A percentile compares a stretch with the other conserved stretches of the same genome.
phyloP scores from a whole-genome alignment of 78 protist genomes.

The Dictyostelium firmibasis region DNA sequence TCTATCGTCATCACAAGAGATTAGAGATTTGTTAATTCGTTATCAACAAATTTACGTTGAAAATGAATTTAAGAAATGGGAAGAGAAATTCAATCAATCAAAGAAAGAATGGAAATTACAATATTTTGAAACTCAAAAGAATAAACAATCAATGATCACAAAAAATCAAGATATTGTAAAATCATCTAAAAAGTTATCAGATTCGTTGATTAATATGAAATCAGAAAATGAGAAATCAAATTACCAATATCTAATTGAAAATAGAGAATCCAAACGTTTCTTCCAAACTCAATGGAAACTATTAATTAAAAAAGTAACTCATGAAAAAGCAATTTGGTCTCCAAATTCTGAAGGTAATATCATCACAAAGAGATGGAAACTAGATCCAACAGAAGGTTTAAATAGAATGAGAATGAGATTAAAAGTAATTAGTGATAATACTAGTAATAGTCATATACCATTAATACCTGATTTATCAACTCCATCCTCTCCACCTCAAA shows the following conservation, averaged over 20 bases:
- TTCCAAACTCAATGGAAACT: constrained; percentile 63
- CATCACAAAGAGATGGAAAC: constrained; percentile 39
- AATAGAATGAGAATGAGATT: constrained; percentile 64
- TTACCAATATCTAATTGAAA: background rate
- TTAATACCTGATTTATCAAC: background rate
- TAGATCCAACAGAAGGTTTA: constrained; percentile 80
- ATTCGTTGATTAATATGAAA: constrained; percentile 15
- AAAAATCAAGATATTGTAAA: constrained; percentile 50
- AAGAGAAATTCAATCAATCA: constrained; percentile 24
- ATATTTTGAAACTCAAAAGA: constrained; percentile 57
- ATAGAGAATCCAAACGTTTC: constrained; percentile 48
- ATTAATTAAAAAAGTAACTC: constrained; percentile 48
- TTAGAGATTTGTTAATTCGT: background rate
- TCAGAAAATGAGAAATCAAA: constrained; percentile 38
- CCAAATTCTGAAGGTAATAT: background rate
- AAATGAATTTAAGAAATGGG: constrained; percentile 68
- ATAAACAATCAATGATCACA: constrained; percentile 19
- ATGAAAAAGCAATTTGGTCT: constrained; percentile 70
- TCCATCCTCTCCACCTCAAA: constrained; percentile 2
- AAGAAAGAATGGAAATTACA: constrained; percentile 69
- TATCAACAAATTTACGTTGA: constrained; percentile 28
- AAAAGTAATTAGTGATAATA: constrained; percentile 5
- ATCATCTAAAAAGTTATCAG: constrained; percentile 45
- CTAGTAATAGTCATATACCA: constrained; percentile 5
- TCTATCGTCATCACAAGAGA: background rate